Base-by-base conservation (phyloP, 768 basidiomycete species). In the Mycena epipterygia region DNA sequence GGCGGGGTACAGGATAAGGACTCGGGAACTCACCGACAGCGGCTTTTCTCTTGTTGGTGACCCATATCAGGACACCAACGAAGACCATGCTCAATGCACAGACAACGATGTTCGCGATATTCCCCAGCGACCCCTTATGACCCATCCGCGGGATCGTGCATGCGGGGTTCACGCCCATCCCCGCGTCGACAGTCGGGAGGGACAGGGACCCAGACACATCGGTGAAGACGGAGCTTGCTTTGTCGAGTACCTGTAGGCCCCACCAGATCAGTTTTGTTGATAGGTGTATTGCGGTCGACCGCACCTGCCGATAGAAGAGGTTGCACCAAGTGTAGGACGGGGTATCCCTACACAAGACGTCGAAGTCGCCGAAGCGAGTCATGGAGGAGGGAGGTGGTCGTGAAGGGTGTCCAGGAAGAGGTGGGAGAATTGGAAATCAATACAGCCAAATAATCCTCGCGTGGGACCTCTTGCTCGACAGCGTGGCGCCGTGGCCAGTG, bases 291-390 rank as follows among this genome's bases (percentile, higher is more conserved):
- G 62, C 65, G 37, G 67, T 67, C 30, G 75, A 59, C 76, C 83
- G 73, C 25, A 95, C 91, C 86, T 97, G 95, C 68, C 89, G 89
- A 83, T 96, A 96, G 84, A 97, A 97, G 74, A 98, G 91, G 79
- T 98, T 98, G 83, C 97, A 98, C 90, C 95, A 94, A 0, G 96
- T 89, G 77, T 97, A 93, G 52, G 92, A 93, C 2, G 95, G 94
- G 12, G 88, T 88, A 48, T 88, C 81, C 46, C 84, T 82, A 79
- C 95, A 95, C 59, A 93, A 83, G 23, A 88, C 82, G 76, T 84
- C 79, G 79, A 94, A 95, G 76, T 94, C 91, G 68, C 93, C 93
- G 78, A 95, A 94, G 72, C 82, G 83, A 72, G 86, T 85, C 91
- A 89, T 77, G 57, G 58, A 33, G 41, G 46, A 14, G 52, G 41